Evolutionary conservation across 2,329 filamentous ascomycete species (phyloP).

Genomic region (Ambrosiella cleistominuta): DNA sequence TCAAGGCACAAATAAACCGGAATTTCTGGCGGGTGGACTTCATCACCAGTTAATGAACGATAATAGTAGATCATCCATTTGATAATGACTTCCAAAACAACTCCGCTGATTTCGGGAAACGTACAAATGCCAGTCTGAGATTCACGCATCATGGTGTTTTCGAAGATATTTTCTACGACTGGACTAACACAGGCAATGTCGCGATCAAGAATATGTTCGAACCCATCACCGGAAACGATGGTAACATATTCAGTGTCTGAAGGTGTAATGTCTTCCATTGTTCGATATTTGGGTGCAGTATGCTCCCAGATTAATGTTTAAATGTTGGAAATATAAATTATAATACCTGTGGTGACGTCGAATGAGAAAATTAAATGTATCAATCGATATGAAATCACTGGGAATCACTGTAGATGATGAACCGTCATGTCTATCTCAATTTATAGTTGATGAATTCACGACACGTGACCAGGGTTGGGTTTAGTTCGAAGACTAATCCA

Average conservation of each 20-base stretch:
- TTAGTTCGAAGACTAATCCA: too few species aligned
- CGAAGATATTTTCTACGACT: constrained; percentile 58
- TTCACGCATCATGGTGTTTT: constrained; percentile 34
- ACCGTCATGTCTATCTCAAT: too few species aligned
- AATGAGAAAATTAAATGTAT: too few species aligned
- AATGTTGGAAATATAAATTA: too few species aligned
- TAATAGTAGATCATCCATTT: constrained; percentile 79
- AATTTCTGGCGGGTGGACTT: constrained; percentile 57
- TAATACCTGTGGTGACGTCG: too few species aligned
- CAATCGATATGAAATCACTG: too few species aligned
- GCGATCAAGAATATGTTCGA: constrained; percentile 57
- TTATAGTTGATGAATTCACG: too few species aligned
- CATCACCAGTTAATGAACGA: constrained; percentile 54
- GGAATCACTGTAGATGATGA: too few species aligned
- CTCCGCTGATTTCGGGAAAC: constrained; percentile 24
- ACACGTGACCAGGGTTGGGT: too few species aligned
- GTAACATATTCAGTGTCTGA: constrained; percentile 40
- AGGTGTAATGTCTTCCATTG: too few species aligned
- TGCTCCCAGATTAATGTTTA: too few species aligned
- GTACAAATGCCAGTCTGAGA: constrained; percentile 13
- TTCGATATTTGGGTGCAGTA: too few species aligned
- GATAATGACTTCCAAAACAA: constrained; percentile 62
- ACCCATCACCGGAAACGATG: constrained; percentile 57
- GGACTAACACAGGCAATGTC: constrained; percentile 53
- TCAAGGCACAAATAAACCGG: constrained; percentile 64